Base-by-base conservation (phyloP, 352 stramenopile genomes). In the Phytophthora pseudosyringae region DNA sequence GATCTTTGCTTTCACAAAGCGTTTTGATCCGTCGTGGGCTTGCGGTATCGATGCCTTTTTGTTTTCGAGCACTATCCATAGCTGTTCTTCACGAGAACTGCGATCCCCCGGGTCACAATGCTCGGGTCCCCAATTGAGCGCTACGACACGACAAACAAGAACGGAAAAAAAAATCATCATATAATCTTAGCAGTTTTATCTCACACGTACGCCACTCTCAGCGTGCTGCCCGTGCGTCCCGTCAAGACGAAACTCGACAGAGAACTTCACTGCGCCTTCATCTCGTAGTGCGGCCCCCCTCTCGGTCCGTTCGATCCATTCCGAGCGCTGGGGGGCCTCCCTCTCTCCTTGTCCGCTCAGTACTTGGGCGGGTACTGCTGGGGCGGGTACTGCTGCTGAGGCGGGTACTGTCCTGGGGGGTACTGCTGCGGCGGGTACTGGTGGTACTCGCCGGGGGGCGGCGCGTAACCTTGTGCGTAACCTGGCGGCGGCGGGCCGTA, bases 391-490 rank as follows among this genome's bases (percentile, higher is more conserved):
- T n/a, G n/a, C 13, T 64, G 55, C 16, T 45, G 56, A 9, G 45
- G 45, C 11, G 45, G 28, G 59, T 79, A 72, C 18, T 73, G 74
- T 13, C 56, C 52, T 9, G 68, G 71, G 18, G 72, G 65, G 40
- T 71, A 72, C 26, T 55, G 51, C 51, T 85, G 76, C 15, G 63
- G 64, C 7, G 78, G 73, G 64, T 86, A 83, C 48, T 81, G 77
- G n/a, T 59, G 62, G 36, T 81, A 79, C 55, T 89, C 85, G 40
- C 74, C 78, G 16, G 74, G 69, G 28, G 62, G 72, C 26, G 66
- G 67, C 21, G 50, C 68, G 65, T 89, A 87, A n/a, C 69, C 76
- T 13, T 56, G 57, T 10, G 45, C 75, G 61, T 78, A 74, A 8
- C 63, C 64, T n/a, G 61, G 67, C 49, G 68, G 71, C 18, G 66